Evolutionary conservation across 768 basidiomycete genomes (phyloP).

Genomic region (Russula virescens): DNA sequence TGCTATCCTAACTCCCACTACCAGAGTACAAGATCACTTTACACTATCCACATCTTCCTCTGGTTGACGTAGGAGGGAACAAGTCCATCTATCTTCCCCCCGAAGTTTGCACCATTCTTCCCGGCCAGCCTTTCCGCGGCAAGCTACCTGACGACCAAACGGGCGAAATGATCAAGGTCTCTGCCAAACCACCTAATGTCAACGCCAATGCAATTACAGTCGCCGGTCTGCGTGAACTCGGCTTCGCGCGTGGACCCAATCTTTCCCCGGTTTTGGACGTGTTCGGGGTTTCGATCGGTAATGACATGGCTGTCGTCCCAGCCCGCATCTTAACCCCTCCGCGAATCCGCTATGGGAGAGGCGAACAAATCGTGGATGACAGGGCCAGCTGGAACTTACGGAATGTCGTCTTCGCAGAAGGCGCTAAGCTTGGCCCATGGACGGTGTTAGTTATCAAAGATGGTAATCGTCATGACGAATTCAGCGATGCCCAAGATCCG

Average conservation of each 20-base stretch:
- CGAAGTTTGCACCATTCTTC: constrained; percentile 46
- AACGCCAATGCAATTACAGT: constrained; percentile 42
- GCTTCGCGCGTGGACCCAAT: constrained; percentile 32
- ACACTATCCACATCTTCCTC: constrained; percentile 35
- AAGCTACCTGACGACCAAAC: constrained; percentile 54
- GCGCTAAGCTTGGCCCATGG: constrained; percentile 56
- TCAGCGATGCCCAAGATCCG: constrained; percentile 47
- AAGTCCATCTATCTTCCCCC: constrained; percentile 41
- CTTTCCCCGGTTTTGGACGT: constrained; percentile 32
- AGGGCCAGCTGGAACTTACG: constrained; percentile 50
- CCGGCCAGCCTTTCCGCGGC: constrained; percentile 39
- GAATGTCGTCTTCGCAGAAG: constrained; percentile 54
- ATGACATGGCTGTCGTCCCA: constrained; percentile 50
- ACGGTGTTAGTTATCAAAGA: constrained; percentile 65
- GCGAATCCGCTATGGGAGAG: constrained; percentile 36
- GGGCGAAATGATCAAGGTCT: constrained; percentile 44
- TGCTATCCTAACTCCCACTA: background rate
- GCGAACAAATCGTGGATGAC: constrained; percentile 36
- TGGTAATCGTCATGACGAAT: constrained; percentile 52
- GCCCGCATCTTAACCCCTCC: constrained; percentile 46
- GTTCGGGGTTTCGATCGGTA: constrained; percentile 44
- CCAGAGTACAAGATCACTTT: constrained; percentile 41
- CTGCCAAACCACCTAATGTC: constrained; percentile 45
- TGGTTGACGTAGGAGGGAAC: constrained; percentile 45
- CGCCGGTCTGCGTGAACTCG: constrained; percentile 40